Evolutionary conservation across 2,329 filamentous ascomycete species (phyloP).

Genomic region (Nectriaceae sp.): DNA sequence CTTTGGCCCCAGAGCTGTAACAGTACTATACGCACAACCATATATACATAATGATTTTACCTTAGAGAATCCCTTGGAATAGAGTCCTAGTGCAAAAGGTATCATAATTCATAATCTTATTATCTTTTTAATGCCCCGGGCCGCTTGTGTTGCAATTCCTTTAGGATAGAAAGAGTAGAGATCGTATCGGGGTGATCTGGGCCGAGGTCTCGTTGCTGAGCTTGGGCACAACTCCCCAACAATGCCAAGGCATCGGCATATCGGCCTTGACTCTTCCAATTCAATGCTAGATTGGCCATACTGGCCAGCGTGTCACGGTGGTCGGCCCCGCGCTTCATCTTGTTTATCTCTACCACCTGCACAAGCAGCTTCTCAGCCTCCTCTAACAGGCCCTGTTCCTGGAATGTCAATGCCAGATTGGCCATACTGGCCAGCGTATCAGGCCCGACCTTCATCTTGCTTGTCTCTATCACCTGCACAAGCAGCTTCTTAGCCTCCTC

Average conservation of each 20-base stretch:
- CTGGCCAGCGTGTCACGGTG: background rate
- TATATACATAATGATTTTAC: too few species aligned
- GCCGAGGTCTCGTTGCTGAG: too few species aligned
- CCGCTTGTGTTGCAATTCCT: too few species aligned
- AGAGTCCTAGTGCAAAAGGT: too few species aligned
- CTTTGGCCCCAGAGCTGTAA: too few species aligned
- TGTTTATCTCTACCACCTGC: background rate
- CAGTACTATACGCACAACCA: too few species aligned
- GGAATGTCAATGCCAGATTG: background rate
- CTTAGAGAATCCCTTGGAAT: too few species aligned
- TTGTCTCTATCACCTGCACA: background rate
- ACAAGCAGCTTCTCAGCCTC: background rate
- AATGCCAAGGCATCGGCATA: background rate
- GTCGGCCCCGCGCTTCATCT: background rate
- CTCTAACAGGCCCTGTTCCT: background rate
- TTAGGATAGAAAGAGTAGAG: too few species aligned
- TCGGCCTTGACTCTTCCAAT: background rate
- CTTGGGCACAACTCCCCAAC: background rate
- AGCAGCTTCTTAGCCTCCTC: background rate
- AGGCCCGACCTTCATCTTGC: background rate
- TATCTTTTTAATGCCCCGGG: too few species aligned
- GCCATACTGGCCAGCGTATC: background rate
- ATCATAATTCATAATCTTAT: too few species aligned
- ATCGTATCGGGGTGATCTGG: too few species aligned
- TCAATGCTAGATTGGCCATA: background rate